A percentile compares a stretch with the other conserved stretches of the same genome.
phyloP scores from a whole-genome alignment of 1,284 basidiomycete species.

The Rhodotorula sp. region DNA sequence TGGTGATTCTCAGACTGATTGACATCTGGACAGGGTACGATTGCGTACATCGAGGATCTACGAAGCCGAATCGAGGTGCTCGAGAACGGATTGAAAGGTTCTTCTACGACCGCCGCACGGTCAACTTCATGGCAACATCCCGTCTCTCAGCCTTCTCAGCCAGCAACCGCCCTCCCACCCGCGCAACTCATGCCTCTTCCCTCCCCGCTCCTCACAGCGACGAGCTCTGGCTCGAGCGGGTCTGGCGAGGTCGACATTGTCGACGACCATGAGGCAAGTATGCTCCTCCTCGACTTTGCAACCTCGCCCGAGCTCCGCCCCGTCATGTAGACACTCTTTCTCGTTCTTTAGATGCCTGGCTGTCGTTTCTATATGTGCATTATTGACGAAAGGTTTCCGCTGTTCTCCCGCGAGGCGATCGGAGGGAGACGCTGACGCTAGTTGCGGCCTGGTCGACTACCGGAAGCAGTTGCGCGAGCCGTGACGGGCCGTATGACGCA shows the following conservation, averaged over 20 bases:
- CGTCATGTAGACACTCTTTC: conserved; percentile 2
- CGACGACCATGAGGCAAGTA: conserved; percentile 21
- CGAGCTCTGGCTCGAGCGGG: not conserved
- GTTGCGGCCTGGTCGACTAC: too few species aligned
- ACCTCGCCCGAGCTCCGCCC: conserved; percentile 37
- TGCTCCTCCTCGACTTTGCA: conserved; percentile 25
- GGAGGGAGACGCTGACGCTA: too few species aligned
- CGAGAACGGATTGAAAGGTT: not conserved
- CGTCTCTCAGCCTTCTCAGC: not conserved
- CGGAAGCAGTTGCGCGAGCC: not conserved
- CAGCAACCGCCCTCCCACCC: not conserved
- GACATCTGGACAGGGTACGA: conserved; percentile 24
- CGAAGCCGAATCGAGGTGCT: conserved; percentile 7
- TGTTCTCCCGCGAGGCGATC: not conserved
- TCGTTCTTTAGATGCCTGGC: not conserved
- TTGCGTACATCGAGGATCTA: conserved; percentile 33
- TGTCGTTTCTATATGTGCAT: too few species aligned
- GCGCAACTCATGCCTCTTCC: not conserved
- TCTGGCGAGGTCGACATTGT: not conserved
- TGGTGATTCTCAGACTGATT: not conserved
- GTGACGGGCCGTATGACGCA: not conserved
- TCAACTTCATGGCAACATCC: not conserved
- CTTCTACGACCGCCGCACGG: not conserved
- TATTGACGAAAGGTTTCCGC: not conserved
- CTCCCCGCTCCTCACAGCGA: not conserved